These are phyloP conservation scores for Haplosporangium gracile DNA, from an alignment of 192 early-diverging fungal genomes.

Conservation along the genomic window DNA sequence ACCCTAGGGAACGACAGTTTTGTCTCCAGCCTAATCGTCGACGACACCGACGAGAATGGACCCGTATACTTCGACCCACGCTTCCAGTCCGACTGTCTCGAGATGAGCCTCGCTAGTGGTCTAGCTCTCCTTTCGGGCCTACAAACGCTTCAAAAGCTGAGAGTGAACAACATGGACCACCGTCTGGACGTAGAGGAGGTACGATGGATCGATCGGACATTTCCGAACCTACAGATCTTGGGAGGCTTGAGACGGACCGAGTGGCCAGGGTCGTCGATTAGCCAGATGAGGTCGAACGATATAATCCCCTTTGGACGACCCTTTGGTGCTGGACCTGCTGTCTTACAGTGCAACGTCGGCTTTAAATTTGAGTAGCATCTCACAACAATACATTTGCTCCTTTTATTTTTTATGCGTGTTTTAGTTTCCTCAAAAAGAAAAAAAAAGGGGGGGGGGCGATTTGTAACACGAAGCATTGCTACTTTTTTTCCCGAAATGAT, in stretches of 20 bases:
- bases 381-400: too few species aligned
- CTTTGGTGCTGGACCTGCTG: neutral
- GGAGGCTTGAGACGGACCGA: neutral
- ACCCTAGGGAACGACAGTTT: neutral
- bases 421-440: too few species aligned
- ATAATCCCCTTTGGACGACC: neutral
- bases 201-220: neutral
- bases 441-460: too few species aligned
- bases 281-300: neutral
- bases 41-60: neutral
- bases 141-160: neutral
- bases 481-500: too few species aligned
- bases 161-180: neutral
- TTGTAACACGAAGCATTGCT: too few species aligned
- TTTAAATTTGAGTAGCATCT: neutral
- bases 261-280: neutral
- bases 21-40: neutral
- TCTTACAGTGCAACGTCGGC: neutral
- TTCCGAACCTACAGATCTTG: neutral
- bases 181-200: neutral
- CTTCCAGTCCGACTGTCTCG: neutral
- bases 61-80: neutral
- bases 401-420: too few species aligned
- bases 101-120: neutral
- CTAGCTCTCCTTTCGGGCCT: neutral